Percentiles rank a stretch among this genome's conserved stretches.
Evolutionary conservation across 768 basidiomycete species (phyloP).

Genomic region (Psilocybe cyanescens): DNA sequence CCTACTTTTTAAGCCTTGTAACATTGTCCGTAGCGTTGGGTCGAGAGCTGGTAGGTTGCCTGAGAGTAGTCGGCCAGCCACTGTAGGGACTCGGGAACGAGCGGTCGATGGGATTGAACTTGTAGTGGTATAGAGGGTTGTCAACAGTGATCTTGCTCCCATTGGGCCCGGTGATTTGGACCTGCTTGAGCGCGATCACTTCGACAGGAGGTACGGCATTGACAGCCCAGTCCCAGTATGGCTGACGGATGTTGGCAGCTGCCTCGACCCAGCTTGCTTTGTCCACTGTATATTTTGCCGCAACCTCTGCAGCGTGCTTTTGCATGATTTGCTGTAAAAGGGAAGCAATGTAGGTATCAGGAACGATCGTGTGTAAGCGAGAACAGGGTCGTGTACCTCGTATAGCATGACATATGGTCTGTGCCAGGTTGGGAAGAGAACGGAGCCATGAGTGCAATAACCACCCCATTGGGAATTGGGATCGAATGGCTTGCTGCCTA

Average conservation of each 20-base stretch:
- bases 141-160: slow-evolving; percentile 26
- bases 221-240: slow-evolving; percentile 60
- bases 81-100: slow-evolving; percentile 34
- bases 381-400: slow-evolving; percentile 41
- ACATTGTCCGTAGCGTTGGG: slow-evolving; percentile 36
- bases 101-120: slow-evolving; percentile 26
- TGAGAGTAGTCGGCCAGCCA: slow-evolving; percentile 36
- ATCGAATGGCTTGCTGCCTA: slow-evolving; percentile 23
- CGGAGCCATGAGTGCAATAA: slow-evolving; percentile 59
- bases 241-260: slow-evolving; percentile 41
- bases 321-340: slow-evolving; percentile 49
- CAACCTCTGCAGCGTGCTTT: slow-evolving; percentile 41
- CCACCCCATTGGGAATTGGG: slow-evolving; percentile 40
- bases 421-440: slow-evolving; percentile 61
- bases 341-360: background rate
- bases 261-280: slow-evolving; percentile 32
- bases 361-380: background rate
- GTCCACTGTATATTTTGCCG: slow-evolving; percentile 39
- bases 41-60: slow-evolving; percentile 30
- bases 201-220: slow-evolving; percentile 42
- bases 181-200: slow-evolving; percentile 36
- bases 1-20: slow-evolving; percentile 29
- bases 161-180: slow-evolving; percentile 36
- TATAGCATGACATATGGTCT: slow-evolving; percentile 53
- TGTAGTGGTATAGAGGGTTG: slow-evolving; percentile 27